Percentiles rank a stretch among this genome's conserved stretches.
phyloP scores from a whole-genome alignment of 108 stramenopile genomes.

The Pelagomonas calceolata region DNA sequence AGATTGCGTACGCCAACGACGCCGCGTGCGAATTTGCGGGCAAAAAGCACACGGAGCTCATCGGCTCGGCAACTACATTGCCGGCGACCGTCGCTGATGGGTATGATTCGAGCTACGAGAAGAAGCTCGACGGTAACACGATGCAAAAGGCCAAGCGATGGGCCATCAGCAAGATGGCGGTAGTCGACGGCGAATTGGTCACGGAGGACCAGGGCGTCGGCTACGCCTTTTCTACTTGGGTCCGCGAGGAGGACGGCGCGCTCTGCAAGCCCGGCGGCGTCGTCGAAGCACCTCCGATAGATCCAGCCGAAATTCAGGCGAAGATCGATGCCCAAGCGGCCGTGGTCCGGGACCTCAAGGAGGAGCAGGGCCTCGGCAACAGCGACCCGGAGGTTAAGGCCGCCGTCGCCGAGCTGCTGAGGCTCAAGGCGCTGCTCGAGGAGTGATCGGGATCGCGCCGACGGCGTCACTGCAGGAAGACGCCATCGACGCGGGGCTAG shows the following conservation, averaged over 20 bases:
- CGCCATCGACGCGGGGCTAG: too few species aligned
- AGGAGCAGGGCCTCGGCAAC: slow-evolving; percentile 14
- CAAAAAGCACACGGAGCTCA: slow-evolving; percentile 1
- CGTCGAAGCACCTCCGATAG: background rate
- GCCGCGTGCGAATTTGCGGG: slow-evolving; percentile 13
- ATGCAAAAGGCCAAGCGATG: slow-evolving; percentile 7
- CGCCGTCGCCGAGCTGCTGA: slow-evolving; percentile 11
- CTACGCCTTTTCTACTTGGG: slow-evolving; percentile 9
- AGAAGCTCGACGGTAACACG: slow-evolving; percentile 9
- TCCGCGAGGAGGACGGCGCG: slow-evolving; percentile 1
- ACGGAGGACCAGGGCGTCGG: slow-evolving; percentile 7
- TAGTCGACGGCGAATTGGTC: slow-evolving; percentile 9
- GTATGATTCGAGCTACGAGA: slow-evolving; percentile 9
- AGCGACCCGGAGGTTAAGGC: slow-evolving; percentile 14
- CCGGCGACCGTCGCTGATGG: slow-evolving; percentile 6
- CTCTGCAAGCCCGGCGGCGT: slow-evolving; percentile 12
- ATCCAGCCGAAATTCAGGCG: background rate
- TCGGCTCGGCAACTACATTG: background rate
- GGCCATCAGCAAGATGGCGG: background rate
- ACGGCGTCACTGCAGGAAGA: too few species aligned
- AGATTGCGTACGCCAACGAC: slow-evolving; percentile 10
- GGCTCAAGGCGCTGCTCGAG: slow-evolving; percentile 7
- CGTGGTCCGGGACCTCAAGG: slow-evolving; percentile 11
- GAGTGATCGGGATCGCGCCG: too few species aligned
- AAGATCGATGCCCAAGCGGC: slow-evolving; percentile 8